Evolutionary conservation across 257 asterid genomes (phyloP).

Genomic region (Solanum sejunctum): DNA sequence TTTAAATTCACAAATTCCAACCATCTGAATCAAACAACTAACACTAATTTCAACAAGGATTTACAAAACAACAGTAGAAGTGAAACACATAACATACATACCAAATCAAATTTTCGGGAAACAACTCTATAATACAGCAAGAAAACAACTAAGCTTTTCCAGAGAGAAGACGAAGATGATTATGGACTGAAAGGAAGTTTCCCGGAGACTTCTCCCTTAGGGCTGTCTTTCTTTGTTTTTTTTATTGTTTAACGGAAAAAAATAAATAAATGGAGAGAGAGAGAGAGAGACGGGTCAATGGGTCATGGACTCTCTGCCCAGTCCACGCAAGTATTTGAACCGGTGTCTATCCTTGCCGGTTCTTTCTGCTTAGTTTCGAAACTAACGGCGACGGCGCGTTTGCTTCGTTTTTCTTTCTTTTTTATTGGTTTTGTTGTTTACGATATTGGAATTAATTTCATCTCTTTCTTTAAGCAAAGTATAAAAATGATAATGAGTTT

Average conservation of each 20-base stretch:
- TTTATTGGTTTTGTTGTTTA: neutral
- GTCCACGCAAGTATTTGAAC: neutral
- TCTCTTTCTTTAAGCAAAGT: neutral
- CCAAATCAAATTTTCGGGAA: neutral
- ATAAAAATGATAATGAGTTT: neutral
- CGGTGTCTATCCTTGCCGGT: neutral
- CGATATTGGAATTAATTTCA: neutral
- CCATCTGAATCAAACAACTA: neutral
- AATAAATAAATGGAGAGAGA: neutral
- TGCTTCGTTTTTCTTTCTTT: neutral
- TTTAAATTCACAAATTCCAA: neutral
- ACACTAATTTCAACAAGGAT: neutral
- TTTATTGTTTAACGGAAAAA: neutral
- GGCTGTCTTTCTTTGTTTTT: neutral
- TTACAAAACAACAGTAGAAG: neutral
- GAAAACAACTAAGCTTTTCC: slow-evolving; percentile 3
- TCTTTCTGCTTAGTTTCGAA: neutral
- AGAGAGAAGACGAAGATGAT: neutral
- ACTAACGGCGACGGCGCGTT: neutral
- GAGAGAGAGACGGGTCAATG: neutral
- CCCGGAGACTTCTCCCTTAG: slow-evolving; percentile 6
- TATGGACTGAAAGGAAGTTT: slow-evolving; percentile 25
- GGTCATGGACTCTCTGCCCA: neutral
- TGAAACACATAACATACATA: neutral
- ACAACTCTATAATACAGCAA: slow-evolving; percentile 5